Percentiles rank a stretch among this genome's conserved stretches.
Evolutionary conservation across 192 early-diverging fungal genomes (phyloP).

Genomic region (Borealophlyctis nickersoniae): DNA sequence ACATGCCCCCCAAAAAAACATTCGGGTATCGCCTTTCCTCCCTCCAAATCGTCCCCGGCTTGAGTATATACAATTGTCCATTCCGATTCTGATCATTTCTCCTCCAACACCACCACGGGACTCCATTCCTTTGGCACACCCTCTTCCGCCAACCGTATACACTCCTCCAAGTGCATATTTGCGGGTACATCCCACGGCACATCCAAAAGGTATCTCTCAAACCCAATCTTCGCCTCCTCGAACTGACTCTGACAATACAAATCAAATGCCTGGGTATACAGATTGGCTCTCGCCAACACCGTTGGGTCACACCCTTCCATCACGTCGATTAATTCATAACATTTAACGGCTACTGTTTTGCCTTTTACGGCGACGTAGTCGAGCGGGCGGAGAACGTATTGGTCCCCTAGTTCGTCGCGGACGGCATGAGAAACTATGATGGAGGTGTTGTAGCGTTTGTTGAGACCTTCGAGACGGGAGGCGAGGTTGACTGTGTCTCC

Average conservation of each 20-base stretch:
- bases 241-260: conserved; percentile 26
- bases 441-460: conserved; percentile 32
- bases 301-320: conserved; percentile 20
- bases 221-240: conserved; percentile 17
- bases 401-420: conserved; percentile 23
- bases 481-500: conserved; percentile 42
- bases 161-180: conserved; percentile 29
- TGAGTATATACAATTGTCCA: too few species aligned
- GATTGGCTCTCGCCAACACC: conserved; percentile 13
- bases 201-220: conserved; percentile 23
- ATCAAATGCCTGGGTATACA: conserved; percentile 29
- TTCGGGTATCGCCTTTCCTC: too few species aligned
- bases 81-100: conserved; percentile 24
- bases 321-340: conserved; percentile 21
- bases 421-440: conserved; percentile 33
- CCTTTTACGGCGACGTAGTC: conserved; percentile 33
- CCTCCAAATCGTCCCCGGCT: too few species aligned
- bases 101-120: conserved; percentile 28
- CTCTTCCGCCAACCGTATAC: conserved; percentile 26
- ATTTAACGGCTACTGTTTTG: conserved; percentile 29
- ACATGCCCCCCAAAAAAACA: too few species aligned
- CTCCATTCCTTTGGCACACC: conserved; percentile 28
- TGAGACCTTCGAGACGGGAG: conserved; percentile 36
- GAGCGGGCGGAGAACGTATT: conserved; percentile 25
- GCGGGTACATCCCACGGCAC: conserved; percentile 23